A percentile compares a stretch with the other conserved stretches of the same genome.
These are phyloP conservation scores for Trypethelium eluteriae DNA, from an alignment of 495 filamentous ascomycete genomes.

Conservation along the genomic window DNA sequence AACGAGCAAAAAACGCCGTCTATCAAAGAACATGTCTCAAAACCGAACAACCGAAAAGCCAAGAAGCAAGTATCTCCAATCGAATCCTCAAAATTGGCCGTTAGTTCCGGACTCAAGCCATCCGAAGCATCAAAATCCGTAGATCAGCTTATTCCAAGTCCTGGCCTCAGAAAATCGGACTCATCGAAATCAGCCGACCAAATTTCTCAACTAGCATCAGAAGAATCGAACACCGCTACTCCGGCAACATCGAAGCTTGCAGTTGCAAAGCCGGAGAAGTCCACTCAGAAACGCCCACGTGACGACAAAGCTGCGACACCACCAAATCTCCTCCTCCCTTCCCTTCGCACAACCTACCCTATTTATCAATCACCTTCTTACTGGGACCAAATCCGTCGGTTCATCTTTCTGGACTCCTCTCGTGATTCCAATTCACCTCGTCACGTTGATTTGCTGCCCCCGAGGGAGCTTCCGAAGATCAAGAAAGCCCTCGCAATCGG, in stretches of 20 bases:
- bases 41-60: background rate
- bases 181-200: conserved; percentile 6
- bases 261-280: background rate
- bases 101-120: background rate
- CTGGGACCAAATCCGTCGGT: conserved; percentile 29
- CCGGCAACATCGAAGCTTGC: background rate
- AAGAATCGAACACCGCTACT: background rate
- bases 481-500: conserved; percentile 86
- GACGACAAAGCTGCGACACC: conserved; percentile 20
- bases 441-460: conserved; percentile 6
- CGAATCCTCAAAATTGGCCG: conserved; percentile 9
- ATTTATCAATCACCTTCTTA: conserved; percentile 27
- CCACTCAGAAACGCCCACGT: background rate
- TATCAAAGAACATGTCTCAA: background rate
- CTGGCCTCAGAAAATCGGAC: background rate
- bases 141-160: background rate
- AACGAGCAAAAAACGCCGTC: conserved; percentile 41
- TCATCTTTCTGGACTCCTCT: conserved; percentile 21
- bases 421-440: background rate
- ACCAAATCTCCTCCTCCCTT: conserved; percentile 33
- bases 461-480: conserved; percentile 45
- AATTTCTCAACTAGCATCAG: background rate
- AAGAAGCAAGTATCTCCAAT: conserved; percentile 16
- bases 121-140: conserved; percentile 7
- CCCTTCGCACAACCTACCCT: conserved; percentile 31